phyloP scores from a whole-genome alignment of 2,329 filamentous ascomycete species.

The Cladosporium sp. region DNA sequence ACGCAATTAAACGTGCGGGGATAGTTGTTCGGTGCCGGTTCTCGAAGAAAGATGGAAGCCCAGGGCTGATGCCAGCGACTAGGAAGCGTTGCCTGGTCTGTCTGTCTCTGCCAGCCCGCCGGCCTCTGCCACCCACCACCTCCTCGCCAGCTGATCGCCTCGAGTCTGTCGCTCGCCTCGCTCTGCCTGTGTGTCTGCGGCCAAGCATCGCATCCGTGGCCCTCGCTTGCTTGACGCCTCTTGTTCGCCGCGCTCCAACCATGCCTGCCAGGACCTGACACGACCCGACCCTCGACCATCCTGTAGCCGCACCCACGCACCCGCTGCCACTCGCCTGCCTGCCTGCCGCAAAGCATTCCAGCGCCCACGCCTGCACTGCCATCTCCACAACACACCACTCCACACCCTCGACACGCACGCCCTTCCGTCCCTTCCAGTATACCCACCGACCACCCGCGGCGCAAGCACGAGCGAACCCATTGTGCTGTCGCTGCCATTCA shows the following conservation, averaged over 20 bases:
- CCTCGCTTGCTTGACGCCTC: not conserved
- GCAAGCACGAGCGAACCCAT: not conserved
- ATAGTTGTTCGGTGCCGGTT: not conserved
- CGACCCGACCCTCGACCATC: not conserved
- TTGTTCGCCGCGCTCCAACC: not conserved
- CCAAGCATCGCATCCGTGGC: not conserved
- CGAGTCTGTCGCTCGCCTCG: not conserved
- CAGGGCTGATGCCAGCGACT: not conserved
- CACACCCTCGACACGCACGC: not conserved
- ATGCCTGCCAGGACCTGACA: not conserved
- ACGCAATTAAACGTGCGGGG: conserved; percentile 1
- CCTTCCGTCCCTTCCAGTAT: not conserved
- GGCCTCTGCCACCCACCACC: not conserved
- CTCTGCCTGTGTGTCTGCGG: not conserved
- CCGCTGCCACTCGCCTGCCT: not conserved
- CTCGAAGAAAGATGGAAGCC: not conserved
- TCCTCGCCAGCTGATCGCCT: not conserved
- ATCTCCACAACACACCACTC: conserved; percentile 9
- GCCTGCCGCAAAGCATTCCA: conserved; percentile 6
- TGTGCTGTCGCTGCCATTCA: not conserved
- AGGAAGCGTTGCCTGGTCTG: not conserved
- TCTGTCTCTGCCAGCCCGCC: not conserved
- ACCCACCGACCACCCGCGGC: not conserved
- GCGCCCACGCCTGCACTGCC: not conserved
- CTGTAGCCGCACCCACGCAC: not conserved